phyloP scores from a whole-genome alignment of 495 filamentous ascomycete genomes.

The Letharia columbiana region DNA sequence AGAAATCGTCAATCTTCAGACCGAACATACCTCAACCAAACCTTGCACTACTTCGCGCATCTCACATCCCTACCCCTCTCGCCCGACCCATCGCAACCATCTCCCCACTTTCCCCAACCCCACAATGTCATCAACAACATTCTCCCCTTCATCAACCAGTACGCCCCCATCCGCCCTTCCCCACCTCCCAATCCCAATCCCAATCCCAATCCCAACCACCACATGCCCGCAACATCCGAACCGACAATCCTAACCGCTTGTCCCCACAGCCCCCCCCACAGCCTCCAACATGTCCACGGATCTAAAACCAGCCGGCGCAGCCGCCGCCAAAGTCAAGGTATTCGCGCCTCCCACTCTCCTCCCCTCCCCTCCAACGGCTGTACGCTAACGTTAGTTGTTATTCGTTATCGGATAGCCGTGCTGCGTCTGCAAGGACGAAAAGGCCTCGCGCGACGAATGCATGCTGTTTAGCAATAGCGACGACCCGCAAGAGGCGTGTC shows the following conservation, averaged over 20 bases:
- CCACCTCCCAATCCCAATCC: neutral
- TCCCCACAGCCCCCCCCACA: conserved; percentile 22
- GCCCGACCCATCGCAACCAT: neutral
- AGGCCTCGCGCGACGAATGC: conserved; percentile 87
- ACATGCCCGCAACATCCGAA: neutral
- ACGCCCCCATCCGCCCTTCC: neutral
- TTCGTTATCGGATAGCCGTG: conserved; percentile 53
- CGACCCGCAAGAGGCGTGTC: conserved; percentile 72
- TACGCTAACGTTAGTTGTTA: neutral
- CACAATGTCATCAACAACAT: conserved; percentile 13
- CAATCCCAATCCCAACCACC: neutral
- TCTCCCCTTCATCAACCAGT: conserved; percentile 5
- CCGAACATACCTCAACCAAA: too few species aligned
- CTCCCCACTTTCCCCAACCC: neutral
- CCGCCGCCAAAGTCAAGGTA: conserved; percentile 50
- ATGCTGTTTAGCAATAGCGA: conserved; percentile 87
- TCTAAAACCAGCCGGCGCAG: conserved; percentile 34
- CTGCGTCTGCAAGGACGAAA: conserved; percentile 96
- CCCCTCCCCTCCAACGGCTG: neutral
- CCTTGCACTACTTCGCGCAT: too few species aligned
- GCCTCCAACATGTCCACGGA: conserved; percentile 35
- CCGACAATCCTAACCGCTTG: neutral
- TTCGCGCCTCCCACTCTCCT: neutral
- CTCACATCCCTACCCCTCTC: too few species aligned
- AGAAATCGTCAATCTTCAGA: too few species aligned